These are phyloP conservation scores for Lactarius hatsudake DNA, from an alignment of 768 basidiomycete species.

Conservation along the genomic window DNA sequence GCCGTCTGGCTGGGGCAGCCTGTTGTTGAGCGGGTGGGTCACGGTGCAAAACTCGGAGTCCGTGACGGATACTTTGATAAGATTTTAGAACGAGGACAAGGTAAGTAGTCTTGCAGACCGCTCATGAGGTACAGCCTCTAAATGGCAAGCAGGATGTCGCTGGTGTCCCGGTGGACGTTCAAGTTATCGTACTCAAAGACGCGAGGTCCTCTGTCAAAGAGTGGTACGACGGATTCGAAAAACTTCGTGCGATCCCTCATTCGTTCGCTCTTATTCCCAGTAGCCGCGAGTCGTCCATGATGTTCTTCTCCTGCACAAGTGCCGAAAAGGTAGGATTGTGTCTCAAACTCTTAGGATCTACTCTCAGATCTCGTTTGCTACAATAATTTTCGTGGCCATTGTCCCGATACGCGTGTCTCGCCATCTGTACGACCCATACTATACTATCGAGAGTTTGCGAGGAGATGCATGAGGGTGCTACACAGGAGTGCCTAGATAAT, in stretches of 20 bases:
- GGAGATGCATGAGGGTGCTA: background rate
- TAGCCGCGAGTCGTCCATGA: constrained; percentile 13
- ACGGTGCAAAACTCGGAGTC: constrained; percentile 20
- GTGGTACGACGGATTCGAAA: constrained; percentile 26
- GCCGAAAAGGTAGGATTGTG: constrained; percentile 13
- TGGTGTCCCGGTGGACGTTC: constrained; percentile 10
- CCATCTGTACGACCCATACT: background rate
- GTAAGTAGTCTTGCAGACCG: background rate
- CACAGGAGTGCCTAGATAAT: background rate
- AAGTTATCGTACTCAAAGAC: constrained; percentile 14
- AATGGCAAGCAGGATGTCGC: constrained; percentile 5
- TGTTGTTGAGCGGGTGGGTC: constrained; percentile 24
- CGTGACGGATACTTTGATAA: constrained; percentile 13
- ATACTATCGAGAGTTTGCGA: background rate
- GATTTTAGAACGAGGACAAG: constrained; percentile 16
- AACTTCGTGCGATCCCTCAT: constrained; percentile 18
- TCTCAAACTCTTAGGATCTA: constrained; percentile 3
- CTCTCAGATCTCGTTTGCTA: constrained; percentile 12
- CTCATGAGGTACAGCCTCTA: background rate
- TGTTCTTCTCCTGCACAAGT: constrained; percentile 22
- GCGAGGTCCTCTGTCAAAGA: constrained; percentile 6
- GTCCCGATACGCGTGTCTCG: background rate
- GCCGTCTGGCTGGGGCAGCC: constrained; percentile 2
- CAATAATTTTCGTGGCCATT: background rate
- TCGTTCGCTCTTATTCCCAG: constrained; percentile 16